Base-by-base conservation (phyloP, 2,329 filamentous ascomycete species). In the Acarospora socialis region DNA sequence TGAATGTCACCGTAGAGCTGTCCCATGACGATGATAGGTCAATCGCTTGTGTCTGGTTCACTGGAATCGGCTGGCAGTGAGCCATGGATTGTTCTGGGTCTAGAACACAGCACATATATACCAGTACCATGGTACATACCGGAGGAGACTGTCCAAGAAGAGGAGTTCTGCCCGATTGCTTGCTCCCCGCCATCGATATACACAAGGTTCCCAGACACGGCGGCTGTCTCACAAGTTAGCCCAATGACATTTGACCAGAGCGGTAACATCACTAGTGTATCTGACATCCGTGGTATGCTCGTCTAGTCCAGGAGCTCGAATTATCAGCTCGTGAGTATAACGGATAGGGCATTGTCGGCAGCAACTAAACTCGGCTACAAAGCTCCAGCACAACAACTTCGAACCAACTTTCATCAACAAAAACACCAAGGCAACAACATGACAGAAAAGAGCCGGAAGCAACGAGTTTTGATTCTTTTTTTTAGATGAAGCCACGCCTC, bases 181-280 rank as follows among this genome's bases (percentile, higher is more conserved):
- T 8, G 31, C 35, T 53, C 47, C 10, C 56, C 56, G 26, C 55
- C 55, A 33, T 59, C 54, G 28, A 59, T 49, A 31, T 57, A 60
- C 21, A 54, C 38, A 27, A 54, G 54, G 33, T 57, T 47, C 7
- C 53, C 53, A 8, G 57, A 33, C n/a, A 52, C 47, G 7, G 34
- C 30, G 15, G 34, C 34, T 36, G 18, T 22, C 7, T n/a, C n/a
- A 9, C 9, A 9, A 5, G 13, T 33, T 4, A 33, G 32, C 18
- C 14, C 6, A 20, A 5, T 5, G 7, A 4, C 22, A n/a, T 28
- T 33, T 17, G 7, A n/a, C 21, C 5, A n/a, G n/a, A n/a, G n/a
- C n/a, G n/a, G n/a, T n/a, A n/a, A n/a, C n/a, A n/a, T n/a, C 5
- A 12, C 9, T 8, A 16, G 9, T 9, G 28, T 5, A 12, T 15